Base-by-base conservation (phyloP, 2,329 filamentous ascomycete species). In the Colletotrichum truncatum region DNA sequence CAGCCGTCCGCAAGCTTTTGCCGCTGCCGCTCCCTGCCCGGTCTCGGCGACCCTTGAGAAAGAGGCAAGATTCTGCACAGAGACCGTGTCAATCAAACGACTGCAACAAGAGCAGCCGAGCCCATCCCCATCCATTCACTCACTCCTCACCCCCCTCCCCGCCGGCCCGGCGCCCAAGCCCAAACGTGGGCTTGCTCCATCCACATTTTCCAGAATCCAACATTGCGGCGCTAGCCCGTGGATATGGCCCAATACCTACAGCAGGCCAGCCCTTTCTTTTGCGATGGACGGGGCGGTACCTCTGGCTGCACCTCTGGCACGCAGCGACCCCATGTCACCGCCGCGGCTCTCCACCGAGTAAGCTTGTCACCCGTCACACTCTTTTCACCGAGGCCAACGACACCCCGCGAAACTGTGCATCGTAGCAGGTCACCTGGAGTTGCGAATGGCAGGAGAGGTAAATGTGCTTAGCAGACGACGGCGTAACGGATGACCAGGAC, bases 151-250 rank as follows among this genome's bases (percentile, higher is more conserved):
- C 26, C 45, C 58, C 49, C 45, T 65, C 41, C 62, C 62, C 57
- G 57, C 57, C 49, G 57, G 57, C 6, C 62, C 62, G 62, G 56
- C 57, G 56, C 49, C 62, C 62, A 65, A 49, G 57, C 62, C 62
- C 62, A 55, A 32, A 49, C 34, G 63, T n/a, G n/a, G n/a, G n/a
- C 57, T 49, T 65, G 49, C 62, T 62, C 49, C 57, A 65, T 56
- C 63, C 63, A 65, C 63, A 65, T 63, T 65, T 65, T 63, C 63
- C 57, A 63, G 57, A 65, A 62, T 55, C 43, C 63, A 65, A 36
- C 63, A 43, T 51, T 51, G 63, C 57, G 57, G 63, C 63, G 51
- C 63, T 65, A 65, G 63, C 63, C 57, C 56, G 34, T 41, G 62
- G 62, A 48, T 55, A 26, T n/a, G 45, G 45, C 26, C 45, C 45